Evolutionary conservation across 108 stramenopile species (phyloP), one percentile per base, ranked within the genome.

Genomic region (Ochromonas danica): DNA sequence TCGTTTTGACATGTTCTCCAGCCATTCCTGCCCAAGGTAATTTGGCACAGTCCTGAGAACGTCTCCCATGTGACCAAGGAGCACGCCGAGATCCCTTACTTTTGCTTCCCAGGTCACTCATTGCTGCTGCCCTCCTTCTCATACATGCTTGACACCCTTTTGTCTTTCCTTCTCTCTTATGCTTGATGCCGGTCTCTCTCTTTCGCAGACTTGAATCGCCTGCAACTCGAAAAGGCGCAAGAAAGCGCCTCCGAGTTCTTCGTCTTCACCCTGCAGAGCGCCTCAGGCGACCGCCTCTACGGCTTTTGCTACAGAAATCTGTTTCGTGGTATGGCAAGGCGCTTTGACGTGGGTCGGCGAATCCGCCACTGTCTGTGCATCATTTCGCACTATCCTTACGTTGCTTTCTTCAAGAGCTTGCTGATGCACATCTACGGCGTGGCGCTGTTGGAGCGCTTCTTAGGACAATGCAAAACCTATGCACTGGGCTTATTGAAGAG

Each of bases 291-390:
- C 22, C 31, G 17, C 31, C 30, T 70, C 0, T 70, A 71, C 67
- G 79, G 79, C n/a, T 1, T 80, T 30, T 62, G 61, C n/a, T 43
- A 43, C 33, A 39, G 79, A 17, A 35, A 38, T 71, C 43, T 80
- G 17, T 42, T 42, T 43, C 22, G 28, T 38, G 79, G 79, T 17
- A 27, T 28, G 31, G 33, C 33, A n/a, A 33, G 28, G n/a, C 17
- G 79, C 10, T 71, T 62, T 67, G 79, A 80, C 28, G 22, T 57
- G 10, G 33, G 40, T 25, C 57, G 65, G 33, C 79, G 79, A 6
- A 35, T 27, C 22, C 79, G 33, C 6, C 62, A 80, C 22, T 80
- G 79, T 40, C 70, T 80, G 0, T 80, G 79, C 79, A 67, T 80
- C 25, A 39, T 80, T 31, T 65, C 79, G 1, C 39, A 43, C 17